Evolutionary conservation across 164 flowering plant species (phyloP).

Genomic region (Magnolia changhungtana): DNA sequence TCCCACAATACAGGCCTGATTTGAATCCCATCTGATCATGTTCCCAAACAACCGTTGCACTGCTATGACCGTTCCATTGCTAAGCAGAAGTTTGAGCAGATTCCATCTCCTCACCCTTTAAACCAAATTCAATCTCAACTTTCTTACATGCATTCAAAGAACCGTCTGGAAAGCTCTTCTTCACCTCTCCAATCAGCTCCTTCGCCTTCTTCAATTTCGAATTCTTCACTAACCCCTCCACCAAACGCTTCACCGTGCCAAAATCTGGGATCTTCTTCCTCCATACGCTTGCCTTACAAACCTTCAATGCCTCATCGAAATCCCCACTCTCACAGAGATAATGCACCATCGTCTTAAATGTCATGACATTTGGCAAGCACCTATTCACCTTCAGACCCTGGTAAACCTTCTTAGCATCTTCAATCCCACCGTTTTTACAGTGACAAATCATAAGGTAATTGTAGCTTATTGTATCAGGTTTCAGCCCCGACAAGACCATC

Average conservation of each 20-base stretch:
- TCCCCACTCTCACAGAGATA: conserved; percentile 43
- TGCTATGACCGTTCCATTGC: background rate
- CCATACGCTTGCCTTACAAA: conserved; percentile 59
- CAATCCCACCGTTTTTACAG: conserved; percentile 46
- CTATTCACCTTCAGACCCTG: conserved; percentile 40
- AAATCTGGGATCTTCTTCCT: conserved; percentile 61
- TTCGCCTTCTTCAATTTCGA: conserved; percentile 48
- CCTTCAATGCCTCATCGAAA: conserved; percentile 40
- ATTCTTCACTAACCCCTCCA: conserved; percentile 56
- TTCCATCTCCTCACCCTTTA: conserved; percentile 5
- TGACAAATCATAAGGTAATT: conserved; percentile 60
- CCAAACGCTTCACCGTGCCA: conserved; percentile 48
- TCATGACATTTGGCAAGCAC: conserved; percentile 61
- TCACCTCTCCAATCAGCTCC: conserved; percentile 44
- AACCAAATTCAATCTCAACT: conserved; percentile 50
- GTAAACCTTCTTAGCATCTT: conserved; percentile 67
- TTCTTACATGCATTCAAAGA: conserved; percentile 55
- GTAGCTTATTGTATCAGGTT: conserved; percentile 57
- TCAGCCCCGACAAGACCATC: conserved; percentile 48
- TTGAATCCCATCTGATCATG: background rate
- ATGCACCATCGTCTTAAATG: conserved; percentile 44
- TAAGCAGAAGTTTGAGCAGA: background rate
- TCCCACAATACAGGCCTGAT: background rate
- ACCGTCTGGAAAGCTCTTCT: conserved; percentile 46
- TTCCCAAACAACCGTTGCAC: background rate